Base-by-base conservation (phyloP, 306 rosid species). In the Glycine latifolia region DNA sequence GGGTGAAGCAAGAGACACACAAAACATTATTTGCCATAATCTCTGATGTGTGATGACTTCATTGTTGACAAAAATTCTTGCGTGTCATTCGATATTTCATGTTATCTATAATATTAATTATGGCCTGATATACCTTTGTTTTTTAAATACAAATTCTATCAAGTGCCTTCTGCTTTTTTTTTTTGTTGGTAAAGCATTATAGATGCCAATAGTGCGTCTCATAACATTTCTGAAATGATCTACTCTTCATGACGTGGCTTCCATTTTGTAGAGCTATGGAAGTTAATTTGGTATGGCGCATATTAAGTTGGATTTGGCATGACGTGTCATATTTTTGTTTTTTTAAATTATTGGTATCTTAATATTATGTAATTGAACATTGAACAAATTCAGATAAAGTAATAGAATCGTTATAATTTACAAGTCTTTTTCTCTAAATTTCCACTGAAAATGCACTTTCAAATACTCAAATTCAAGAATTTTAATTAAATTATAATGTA, bases 151-250 rank as follows among this genome's bases (percentile, higher is more conserved):
- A 43, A 75, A 62, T 50, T 39, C 5, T 33, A 14, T 78, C 39
- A 74, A 76, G 86, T 90, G 82, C 66, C 47, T 52, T 80, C 17
- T 79, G 76, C 79, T 68, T 77, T 77, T 81, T 68, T 76, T 74
- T 56, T 31, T 5, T n/a, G 86, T 47, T 77, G 79, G 60, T 67
- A 60, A 39, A 79, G 82, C 84, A 59, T 83, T 62, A 66, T 50
- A 58, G 62, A 20, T 60, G 39, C 74, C 83, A 65, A 81, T 78
- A 78, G 78, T 43, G 46, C 82, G 44, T 73, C 44, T 26, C 62
- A 73, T 76, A 76, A 49, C 71, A 60, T 79, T 67, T 82, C 67
- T 44, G 68, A 69, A 75, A 84, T 60, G 81, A 67, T 59, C 77
- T 48, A 65, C 71, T 84, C n/a, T 59, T 59, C 20, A 26, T 79